Evolutionary conservation across 192 early-diverging fungal genomes (phyloP).

Genomic region (Coemansia sp.): DNA sequence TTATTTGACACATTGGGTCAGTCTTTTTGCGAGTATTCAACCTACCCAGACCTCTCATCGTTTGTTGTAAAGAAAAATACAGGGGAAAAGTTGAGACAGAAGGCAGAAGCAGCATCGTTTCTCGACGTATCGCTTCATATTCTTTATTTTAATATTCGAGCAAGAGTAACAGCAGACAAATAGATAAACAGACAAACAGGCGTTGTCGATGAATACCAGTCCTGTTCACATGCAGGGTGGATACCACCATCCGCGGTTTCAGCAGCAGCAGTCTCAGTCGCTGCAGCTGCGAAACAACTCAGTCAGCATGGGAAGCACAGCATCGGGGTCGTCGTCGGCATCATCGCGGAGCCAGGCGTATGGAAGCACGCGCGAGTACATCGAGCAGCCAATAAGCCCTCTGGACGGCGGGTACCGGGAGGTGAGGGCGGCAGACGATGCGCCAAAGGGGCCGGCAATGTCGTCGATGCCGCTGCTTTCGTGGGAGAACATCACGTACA

Average conservation of each 20-base stretch:
- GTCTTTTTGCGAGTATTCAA: too few relatives aligned
- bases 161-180: too few relatives aligned
- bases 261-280: conserved; percentile 1
- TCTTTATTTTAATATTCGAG: too few relatives aligned
- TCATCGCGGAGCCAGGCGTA: conserved; percentile 37
- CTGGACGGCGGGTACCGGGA: conserved; percentile 24
- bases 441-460: conserved; percentile 12
- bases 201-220: not conserved
- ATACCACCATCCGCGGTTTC: conserved; percentile 14
- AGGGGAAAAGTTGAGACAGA: too few relatives aligned
- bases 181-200: not conserved
- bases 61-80: too few relatives aligned
- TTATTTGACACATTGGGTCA: too few relatives aligned
- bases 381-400: conserved; percentile 50
- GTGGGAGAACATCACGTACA: conserved; percentile 48
- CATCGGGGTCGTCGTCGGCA: conserved; percentile 5
- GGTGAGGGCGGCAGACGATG: not conserved
- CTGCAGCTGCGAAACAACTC: conserved; percentile 1
- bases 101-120: too few relatives aligned
- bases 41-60: too few relatives aligned
- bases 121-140: too few relatives aligned
- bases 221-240: conserved; percentile 4
- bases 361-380: conserved; percentile 51
- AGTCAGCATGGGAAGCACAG: conserved; percentile 5
- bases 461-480: conserved; percentile 38